Conservation (phyloP, 2,329 filamentous ascomycete genomes). For the Akanthomyces dipterigenus region DNA sequence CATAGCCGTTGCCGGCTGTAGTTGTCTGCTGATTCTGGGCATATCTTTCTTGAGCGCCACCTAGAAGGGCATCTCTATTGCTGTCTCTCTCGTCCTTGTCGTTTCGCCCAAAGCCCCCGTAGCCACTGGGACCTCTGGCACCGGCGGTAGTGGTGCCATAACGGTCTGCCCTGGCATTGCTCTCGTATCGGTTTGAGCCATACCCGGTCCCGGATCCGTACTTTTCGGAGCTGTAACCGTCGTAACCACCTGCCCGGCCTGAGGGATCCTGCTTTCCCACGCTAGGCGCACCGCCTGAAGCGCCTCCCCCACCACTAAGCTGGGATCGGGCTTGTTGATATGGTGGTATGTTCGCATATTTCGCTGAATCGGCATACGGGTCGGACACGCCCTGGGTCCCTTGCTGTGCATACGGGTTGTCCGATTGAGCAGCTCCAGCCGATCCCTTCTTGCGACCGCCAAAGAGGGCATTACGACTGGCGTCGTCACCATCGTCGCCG, state of each 20-base stretch:
- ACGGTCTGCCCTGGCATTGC: conserved; percentile 23
- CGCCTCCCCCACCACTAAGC: conserved; percentile 22
- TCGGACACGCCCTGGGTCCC: conserved; percentile 35
- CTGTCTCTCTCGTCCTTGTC: conserved; percentile 39
- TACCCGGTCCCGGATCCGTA: conserved; percentile 47
- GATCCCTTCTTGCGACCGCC: conserved; percentile 43
- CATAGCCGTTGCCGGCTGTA: conserved; percentile 17
- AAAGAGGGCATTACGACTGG: conserved; percentile 45
- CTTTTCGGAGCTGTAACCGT: conserved; percentile 47
- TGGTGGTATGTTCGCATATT: conserved; percentile 38
- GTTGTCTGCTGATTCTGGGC: conserved; percentile 31
- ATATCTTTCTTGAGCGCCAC: conserved; percentile 45
- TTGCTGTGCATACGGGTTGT: conserved; percentile 54
- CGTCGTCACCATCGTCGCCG: conserved; percentile 40
- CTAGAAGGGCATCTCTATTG: conserved; percentile 58
- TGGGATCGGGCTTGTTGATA: conserved; percentile 38
- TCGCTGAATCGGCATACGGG: conserved; percentile 45
- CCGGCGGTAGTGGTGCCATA: conserved; percentile 22
- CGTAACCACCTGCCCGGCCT: conserved; percentile 19
- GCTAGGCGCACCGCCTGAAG: conserved; percentile 15
- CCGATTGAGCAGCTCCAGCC: conserved; percentile 35
- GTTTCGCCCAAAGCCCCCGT: conserved; percentile 50
- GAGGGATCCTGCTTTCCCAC: not conserved
- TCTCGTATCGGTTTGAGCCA: conserved; percentile 46
- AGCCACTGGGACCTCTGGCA: conserved; percentile 47